Conservation (phyloP, 345 rosid genomes). For the Lepidium didymum region DNA sequence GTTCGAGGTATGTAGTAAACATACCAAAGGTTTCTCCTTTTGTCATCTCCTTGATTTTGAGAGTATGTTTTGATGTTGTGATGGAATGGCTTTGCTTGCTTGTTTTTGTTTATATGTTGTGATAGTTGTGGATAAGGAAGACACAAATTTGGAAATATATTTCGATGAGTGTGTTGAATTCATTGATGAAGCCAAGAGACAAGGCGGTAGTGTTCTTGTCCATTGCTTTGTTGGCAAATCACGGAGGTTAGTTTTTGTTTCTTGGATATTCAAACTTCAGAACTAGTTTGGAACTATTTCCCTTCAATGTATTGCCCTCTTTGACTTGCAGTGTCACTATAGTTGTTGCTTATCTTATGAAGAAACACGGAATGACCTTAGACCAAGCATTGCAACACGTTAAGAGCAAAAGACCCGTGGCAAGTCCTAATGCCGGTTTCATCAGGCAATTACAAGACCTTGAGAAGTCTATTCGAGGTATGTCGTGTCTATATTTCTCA, state of each 20-base stretch:
- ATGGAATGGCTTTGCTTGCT: not conserved
- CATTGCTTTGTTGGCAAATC: slow-evolving; percentile 42
- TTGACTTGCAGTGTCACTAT: slow-evolving; percentile 49
- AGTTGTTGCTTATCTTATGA: slow-evolving; percentile 75
- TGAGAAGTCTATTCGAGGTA: slow-evolving; percentile 46
- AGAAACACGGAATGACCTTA: slow-evolving; percentile 48
- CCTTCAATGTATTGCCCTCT: not conserved
- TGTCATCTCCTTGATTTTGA: not conserved
- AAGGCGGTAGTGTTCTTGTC: slow-evolving; percentile 36
- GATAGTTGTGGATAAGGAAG: slow-evolving; percentile 54
- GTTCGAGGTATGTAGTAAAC: slow-evolving; percentile 29
- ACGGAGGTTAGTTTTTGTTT: slow-evolving; percentile 32
- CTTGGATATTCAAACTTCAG: not conserved
- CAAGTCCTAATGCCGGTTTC: slow-evolving; percentile 56
- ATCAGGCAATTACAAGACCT: slow-evolving; percentile 37
- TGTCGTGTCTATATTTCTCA: not conserved
- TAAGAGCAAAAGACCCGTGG: slow-evolving; percentile 46
- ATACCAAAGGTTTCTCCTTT: not conserved
- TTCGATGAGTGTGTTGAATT: slow-evolving; percentile 63
- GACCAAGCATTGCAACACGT: slow-evolving; percentile 56
- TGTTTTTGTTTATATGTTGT: not conserved
- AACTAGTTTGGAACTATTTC: not conserved
- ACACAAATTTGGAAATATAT: slow-evolving; percentile 44
- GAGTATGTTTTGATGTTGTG: not conserved
- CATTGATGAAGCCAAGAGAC: slow-evolving; percentile 56